Conservation (phyloP, 1,284 basidiomycete species). For the Omphalotus olearius region DNA sequence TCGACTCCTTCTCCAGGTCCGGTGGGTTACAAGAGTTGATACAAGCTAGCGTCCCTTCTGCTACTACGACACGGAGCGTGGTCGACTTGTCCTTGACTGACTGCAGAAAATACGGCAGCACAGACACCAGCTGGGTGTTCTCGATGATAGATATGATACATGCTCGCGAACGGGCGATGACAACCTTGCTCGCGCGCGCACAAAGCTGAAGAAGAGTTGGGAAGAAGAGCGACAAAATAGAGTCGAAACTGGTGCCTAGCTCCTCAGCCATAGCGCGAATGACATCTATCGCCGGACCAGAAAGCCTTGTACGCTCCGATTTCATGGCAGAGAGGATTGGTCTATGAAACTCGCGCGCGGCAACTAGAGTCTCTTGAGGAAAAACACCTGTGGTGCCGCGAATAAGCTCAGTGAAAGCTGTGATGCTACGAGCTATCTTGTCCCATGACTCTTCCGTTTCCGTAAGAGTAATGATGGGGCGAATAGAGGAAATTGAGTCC, state of each 20-base stretch:
- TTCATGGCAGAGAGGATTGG: slow-evolving; percentile 58
- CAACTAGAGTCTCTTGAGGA: slow-evolving; percentile 49
- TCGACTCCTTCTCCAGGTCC: slow-evolving; percentile 62
- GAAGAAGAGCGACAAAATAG: slow-evolving; percentile 63
- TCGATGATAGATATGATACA: slow-evolving; percentile 63
- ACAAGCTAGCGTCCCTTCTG: slow-evolving; percentile 61
- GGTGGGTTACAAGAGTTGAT: slow-evolving; percentile 73
- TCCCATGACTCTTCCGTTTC: slow-evolving; percentile 88
- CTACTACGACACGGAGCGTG: slow-evolving; percentile 57
- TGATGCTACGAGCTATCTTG: slow-evolving; percentile 55
- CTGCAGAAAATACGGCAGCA: slow-evolving; percentile 61
- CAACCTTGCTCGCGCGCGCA: slow-evolving; percentile 78
- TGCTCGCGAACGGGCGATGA: slow-evolving; percentile 58
- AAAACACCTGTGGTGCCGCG: slow-evolving; percentile 54
- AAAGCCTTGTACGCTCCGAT: slow-evolving; percentile 77
- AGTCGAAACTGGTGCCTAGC: slow-evolving; percentile 62
- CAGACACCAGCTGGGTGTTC: slow-evolving; percentile 62
- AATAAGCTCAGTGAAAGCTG: slow-evolving; percentile 50
- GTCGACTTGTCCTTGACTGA: slow-evolving; percentile 68
- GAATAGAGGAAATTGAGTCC: slow-evolving; percentile 20
- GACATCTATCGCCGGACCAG: slow-evolving; percentile 68
- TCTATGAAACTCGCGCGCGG: slow-evolving; percentile 51
- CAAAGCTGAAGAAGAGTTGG: slow-evolving; percentile 69
- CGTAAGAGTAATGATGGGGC: slow-evolving; percentile 41
- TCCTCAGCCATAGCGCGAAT: slow-evolving; percentile 49